Evolutionary conservation across 73 alveolate species (phyloP).

Genomic region (Paramecium bursaria): DNA sequence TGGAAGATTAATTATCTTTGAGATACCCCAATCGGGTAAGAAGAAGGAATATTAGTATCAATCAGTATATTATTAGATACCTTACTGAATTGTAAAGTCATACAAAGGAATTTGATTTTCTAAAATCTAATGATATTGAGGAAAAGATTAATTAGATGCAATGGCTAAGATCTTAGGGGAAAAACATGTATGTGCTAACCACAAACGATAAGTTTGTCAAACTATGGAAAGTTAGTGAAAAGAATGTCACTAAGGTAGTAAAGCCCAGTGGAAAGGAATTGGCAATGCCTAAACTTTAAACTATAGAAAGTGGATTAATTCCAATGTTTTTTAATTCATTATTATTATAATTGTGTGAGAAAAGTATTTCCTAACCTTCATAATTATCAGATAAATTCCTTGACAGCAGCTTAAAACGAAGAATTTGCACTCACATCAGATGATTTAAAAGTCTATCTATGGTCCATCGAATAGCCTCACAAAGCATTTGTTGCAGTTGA

Average conservation of each 20-base stretch:
- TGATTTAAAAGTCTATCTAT: constrained; percentile 69
- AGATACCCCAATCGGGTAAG: constrained; percentile 54
- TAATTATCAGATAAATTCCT: constrained; percentile 69
- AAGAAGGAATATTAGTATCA: constrained; percentile 67
- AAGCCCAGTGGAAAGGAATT: constrained; percentile 66
- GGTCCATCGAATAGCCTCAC: constrained; percentile 67
- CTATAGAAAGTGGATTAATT: constrained; percentile 67
- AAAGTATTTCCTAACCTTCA: constrained; percentile 68
- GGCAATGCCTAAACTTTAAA: constrained; percentile 69
- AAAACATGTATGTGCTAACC: constrained; percentile 72
- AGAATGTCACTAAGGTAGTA: constrained; percentile 62
- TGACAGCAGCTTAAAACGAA: constrained; percentile 68
- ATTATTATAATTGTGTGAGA: constrained; percentile 7
- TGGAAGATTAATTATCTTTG: constrained; percentile 83
- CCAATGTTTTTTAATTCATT: constrained; percentile 31
- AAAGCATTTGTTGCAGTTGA: constrained; percentile 75
- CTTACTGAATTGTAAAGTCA: constrained; percentile 84
- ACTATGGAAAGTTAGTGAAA: constrained; percentile 63
- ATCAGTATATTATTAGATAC: constrained; percentile 69
- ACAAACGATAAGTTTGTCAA: constrained; percentile 82
- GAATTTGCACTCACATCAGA: constrained; percentile 68
- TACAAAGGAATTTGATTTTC: constrained; percentile 83
- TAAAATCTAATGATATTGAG: constrained; percentile 78
- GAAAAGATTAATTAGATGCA: constrained; percentile 81
- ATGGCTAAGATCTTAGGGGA: constrained; percentile 78